A percentile compares a stretch with the other conserved stretches of the same genome.
Evolutionary conservation across 352 stramenopile species (phyloP).

Genomic region (Phytopythium helicoides): DNA sequence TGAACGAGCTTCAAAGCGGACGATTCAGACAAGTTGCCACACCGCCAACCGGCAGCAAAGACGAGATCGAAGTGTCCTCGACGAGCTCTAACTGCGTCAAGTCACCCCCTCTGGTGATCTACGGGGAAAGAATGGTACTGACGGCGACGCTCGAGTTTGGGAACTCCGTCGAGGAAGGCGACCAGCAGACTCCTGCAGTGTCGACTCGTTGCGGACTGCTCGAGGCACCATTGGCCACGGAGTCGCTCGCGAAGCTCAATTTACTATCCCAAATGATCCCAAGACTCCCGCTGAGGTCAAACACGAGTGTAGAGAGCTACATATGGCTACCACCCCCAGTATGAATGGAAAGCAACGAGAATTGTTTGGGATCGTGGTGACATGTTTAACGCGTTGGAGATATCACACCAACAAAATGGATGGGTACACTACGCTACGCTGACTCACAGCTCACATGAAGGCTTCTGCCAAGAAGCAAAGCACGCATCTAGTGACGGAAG

Average conservation of each 20-base stretch:
- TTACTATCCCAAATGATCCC: not conserved
- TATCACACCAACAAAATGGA: not conserved
- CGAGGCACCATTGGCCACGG: conserved; percentile 33
- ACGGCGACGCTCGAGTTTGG: conserved; percentile 13
- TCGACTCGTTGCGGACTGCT: conserved; percentile 24
- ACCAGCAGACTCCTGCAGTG: not conserved
- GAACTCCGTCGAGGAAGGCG: not conserved
- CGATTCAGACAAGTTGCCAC: too few relatives aligned
- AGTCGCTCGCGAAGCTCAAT: not conserved
- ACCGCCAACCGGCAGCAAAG: conserved; percentile 1
- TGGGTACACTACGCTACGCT: not conserved
- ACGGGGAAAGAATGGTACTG: conserved; percentile 19
- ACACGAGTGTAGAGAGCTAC: not conserved
- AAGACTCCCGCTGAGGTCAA: not conserved
- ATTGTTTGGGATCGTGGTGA: too few relatives aligned
- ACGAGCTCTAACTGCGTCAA: not conserved
- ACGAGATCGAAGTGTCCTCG: not conserved
- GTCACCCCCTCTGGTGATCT: conserved; percentile 19
- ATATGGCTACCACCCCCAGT: not conserved
- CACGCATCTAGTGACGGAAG: conserved; percentile 4
- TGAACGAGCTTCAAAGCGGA: too few relatives aligned
- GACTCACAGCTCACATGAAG: not conserved
- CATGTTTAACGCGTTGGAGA: too few relatives aligned
- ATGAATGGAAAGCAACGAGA: not conserved
- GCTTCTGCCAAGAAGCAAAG: not conserved